These are phyloP conservation scores for Leishmania tropica DNA, from an alignment of 208 protist species.

Conservation along the genomic window DNA sequence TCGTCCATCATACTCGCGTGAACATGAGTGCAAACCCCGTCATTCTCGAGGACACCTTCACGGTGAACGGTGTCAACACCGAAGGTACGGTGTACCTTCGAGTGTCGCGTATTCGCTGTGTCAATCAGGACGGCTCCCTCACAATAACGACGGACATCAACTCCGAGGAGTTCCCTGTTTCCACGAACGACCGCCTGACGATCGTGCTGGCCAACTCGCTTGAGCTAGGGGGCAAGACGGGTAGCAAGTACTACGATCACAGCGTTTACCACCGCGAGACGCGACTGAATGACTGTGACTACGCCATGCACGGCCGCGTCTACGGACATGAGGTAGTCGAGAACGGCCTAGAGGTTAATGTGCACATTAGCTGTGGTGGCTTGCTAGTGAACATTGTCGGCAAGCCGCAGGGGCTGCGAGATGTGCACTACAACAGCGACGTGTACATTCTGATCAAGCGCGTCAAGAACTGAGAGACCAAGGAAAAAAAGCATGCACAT, in stretches of 20 bases:
- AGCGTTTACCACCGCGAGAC: conserved; percentile 90
- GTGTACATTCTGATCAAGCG: conserved; percentile 88
- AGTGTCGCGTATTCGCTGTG: conserved; percentile 87
- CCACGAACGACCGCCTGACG: conserved; percentile 91
- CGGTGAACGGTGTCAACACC: conserved; percentile 75
- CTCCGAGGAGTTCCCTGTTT: conserved; percentile 96
- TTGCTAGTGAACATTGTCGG: conserved; percentile 96
- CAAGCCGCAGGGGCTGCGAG: conserved; percentile 81
- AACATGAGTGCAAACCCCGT: conserved; percentile 73
- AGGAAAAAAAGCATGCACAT: background rate
- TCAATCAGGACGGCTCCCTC: conserved; percentile 73
- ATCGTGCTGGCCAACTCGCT: conserved; percentile 95
- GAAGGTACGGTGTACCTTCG: conserved; percentile 84
- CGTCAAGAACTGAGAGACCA: conserved; percentile 53
- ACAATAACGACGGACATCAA: conserved; percentile 94
- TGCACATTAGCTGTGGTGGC: conserved; percentile 97
- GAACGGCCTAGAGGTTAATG: conserved; percentile 78
- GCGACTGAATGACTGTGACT: conserved; percentile 96
- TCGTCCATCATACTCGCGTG: background rate
- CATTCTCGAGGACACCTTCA: conserved; percentile 91
- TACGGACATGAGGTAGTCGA: conserved; percentile 94
- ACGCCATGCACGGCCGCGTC: conserved; percentile 98
- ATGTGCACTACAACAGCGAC: conserved; percentile 92
- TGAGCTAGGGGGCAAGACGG: conserved; percentile 82
- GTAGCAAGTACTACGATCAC: conserved; percentile 88